A percentile compares a stretch with the other conserved stretches of the same genome.
Conservation (phyloP, 2,329 filamentous ascomycete species). For the Beauveria caledonica region DNA sequence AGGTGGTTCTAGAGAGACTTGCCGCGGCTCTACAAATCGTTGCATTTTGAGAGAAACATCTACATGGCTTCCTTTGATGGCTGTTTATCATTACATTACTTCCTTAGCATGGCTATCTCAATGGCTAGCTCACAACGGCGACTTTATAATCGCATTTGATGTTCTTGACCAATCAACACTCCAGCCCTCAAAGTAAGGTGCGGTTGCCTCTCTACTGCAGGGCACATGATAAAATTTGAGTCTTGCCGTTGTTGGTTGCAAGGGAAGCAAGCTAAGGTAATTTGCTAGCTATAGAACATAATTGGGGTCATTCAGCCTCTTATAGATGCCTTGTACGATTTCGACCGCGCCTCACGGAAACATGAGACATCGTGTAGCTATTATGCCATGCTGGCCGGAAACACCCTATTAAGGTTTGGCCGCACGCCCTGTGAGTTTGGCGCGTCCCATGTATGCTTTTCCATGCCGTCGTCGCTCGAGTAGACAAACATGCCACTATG, state of each 20-base stretch:
- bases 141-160: not conserved
- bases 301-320: too few species aligned
- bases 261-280: too few species aligned
- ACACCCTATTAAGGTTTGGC: not conserved
- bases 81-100: not conserved
- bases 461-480: constrained; percentile 4
- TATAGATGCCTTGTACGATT: too few species aligned
- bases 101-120: not conserved
- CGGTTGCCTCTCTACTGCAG: too few species aligned
- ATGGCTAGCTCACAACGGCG: not conserved
- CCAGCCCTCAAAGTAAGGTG: too few species aligned
- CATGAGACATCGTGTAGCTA: not conserved
- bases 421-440: not conserved
- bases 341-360: too few species aligned
- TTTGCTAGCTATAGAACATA: too few species aligned
- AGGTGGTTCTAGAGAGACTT: too few species aligned
- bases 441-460: not conserved
- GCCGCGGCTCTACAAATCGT: not conserved
- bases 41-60: not conserved
- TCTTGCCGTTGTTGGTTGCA: too few species aligned
- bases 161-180: not conserved
- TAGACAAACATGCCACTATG: constrained; percentile 4
- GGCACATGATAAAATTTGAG: too few species aligned
- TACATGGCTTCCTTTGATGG: not conserved
- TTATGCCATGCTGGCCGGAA: not conserved